phyloP scores from a whole-genome alignment of 495 filamentous ascomycete species.

The Collariella sp. region DNA sequence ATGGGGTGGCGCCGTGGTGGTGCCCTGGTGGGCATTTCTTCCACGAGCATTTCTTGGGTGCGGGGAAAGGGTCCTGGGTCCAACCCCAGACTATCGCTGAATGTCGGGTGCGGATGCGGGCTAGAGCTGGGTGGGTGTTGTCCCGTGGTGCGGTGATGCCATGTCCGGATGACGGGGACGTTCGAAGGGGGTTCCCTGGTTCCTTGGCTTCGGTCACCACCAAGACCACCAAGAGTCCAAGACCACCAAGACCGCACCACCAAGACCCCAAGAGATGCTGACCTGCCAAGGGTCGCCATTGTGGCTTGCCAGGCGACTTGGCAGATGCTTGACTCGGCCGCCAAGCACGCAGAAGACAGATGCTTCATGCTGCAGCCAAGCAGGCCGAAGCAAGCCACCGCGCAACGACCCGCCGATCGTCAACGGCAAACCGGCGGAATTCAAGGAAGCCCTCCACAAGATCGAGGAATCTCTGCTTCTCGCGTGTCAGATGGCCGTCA shows the following conservation, averaged over 20 bases:
- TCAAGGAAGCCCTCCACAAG: background rate
- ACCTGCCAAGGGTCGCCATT: constrained; percentile 4
- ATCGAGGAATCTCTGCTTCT: too few relatives aligned
- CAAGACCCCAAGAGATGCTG: background rate
- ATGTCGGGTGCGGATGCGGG: background rate
- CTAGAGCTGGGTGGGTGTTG: background rate
- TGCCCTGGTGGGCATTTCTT: background rate
- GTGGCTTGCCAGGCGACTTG: constrained; percentile 22
- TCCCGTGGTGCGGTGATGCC: background rate
- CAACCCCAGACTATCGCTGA: background rate
- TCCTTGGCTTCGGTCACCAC: too few relatives aligned
- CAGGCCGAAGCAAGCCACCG: too few relatives aligned
- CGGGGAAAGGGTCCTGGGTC: background rate
- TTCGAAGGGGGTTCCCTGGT: too few relatives aligned
- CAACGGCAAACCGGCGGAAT: background rate
- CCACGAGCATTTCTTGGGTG: background rate
- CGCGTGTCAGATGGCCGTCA: too few relatives aligned
- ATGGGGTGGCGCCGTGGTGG: background rate
- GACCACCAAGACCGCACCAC: too few relatives aligned
- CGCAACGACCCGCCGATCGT: background rate
- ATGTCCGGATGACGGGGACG: background rate
- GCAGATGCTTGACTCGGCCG: constrained; percentile 11
- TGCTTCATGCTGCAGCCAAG: background rate
- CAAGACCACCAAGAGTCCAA: too few relatives aligned
- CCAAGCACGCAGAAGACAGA: background rate